Conservation (phyloP, 495 filamentous ascomycete species). For the Podospora conica region DNA sequence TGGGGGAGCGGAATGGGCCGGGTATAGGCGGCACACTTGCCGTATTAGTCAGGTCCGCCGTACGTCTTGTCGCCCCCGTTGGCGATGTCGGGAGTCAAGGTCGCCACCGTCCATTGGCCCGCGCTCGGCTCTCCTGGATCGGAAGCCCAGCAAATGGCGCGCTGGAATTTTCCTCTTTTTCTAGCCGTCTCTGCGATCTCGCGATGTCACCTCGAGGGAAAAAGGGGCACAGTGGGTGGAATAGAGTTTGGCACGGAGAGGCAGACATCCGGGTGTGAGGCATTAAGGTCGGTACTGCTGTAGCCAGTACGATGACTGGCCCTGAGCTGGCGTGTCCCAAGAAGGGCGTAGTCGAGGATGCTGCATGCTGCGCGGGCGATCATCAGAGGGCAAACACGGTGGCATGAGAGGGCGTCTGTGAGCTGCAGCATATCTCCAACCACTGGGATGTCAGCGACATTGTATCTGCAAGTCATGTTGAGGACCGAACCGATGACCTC, state of each 20-base stretch:
- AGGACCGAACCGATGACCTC: not conserved
- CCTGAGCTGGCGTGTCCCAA: not conserved
- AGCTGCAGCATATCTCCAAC: too few relatives aligned
- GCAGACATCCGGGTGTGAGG: not conserved
- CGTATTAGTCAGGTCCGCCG: not conserved
- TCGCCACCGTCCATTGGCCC: not conserved
- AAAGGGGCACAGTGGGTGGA: not conserved
- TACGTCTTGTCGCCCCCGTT: conserved; percentile 16
- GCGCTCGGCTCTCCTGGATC: not conserved
- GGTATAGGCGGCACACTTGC: conserved; percentile 21
- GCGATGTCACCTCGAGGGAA: not conserved
- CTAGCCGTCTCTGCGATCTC: not conserved
- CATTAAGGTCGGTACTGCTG: not conserved
- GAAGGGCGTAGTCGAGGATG: not conserved
- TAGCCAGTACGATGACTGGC: not conserved
- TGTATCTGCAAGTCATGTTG: not conserved
- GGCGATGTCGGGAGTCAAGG: not conserved
- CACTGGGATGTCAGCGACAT: not conserved
- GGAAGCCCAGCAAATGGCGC: not conserved
- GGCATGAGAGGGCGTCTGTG: not conserved
- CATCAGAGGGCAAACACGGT: not conserved
- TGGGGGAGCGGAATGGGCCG: conserved; percentile 13
- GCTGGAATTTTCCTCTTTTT: not conserved
- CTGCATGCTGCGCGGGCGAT: not conserved
- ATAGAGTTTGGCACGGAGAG: not conserved